Evolutionary conservation across 2,329 filamentous ascomycete genomes (phyloP), one percentile per base, ranked within the genome.

Genomic region (Microascus cirrosus): DNA sequence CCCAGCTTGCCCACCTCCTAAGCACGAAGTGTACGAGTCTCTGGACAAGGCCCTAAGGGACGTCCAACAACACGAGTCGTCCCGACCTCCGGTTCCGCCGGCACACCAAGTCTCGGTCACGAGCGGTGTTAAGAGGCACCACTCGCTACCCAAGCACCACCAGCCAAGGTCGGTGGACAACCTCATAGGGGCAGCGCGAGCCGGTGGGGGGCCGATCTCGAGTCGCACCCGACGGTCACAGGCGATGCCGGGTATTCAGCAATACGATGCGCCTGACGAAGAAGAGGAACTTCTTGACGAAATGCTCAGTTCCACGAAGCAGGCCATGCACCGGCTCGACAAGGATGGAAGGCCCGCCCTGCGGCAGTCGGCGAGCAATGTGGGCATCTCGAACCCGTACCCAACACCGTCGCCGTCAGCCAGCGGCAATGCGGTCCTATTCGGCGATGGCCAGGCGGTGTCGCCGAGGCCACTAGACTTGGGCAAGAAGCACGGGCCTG

Each of bases 281-380:
- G 93, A 97, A 68, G 94, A 99, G 60, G 94, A 99, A 72, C 80
- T 99, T 11, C 79, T 97, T 11, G 92, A 96, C 64, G 94, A 99
- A 71, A 91, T 85, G 22, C 77, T 96, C 50, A 81, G 85, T 54
- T 90, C 89, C 6, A 89, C 91, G 0, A 86, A 86, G 65, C 83
- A 82, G 61, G 89, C 85, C 8, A 87, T 89, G 66, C 86, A 83
- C 67, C 84, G 84, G 11, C 77, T 95, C 60, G 89, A 80, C 68
- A 80, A 73, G 67, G 73, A 74, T 55, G 75, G 73, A 55, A 76
- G 73, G 65, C 73, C 75, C 53, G 71, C 73, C 2, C 72, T 86
- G 35, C 74, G 83, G 58, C 84, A 89, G 63, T 84, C 87, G 15
- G 79, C 77, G 34, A 86, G 81, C 69, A 86, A 88, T 63, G 69